Evolutionary conservation across 768 basidiomycete species (phyloP).

Genomic region (Lanmaoa pseudosensibilis): DNA sequence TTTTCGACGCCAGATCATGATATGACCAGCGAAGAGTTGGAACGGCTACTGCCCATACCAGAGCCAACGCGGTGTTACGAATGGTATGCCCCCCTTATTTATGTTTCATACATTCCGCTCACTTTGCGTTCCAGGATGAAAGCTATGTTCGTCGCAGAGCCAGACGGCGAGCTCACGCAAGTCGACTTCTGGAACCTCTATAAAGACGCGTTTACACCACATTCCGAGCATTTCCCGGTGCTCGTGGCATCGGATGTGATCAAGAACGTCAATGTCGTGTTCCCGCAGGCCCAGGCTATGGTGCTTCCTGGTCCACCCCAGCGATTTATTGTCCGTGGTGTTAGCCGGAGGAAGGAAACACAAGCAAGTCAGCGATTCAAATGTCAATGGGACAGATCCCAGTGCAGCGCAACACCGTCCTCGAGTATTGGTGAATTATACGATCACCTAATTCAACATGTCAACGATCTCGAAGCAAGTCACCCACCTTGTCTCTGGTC

Average conservation of each 20-base stretch:
- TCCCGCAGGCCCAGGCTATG: slow-evolving; percentile 85
- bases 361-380: slow-evolving; percentile 61
- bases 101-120: slow-evolving; percentile 4
- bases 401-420: slow-evolving; percentile 51
- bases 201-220: slow-evolving; percentile 73
- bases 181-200: slow-evolving; percentile 96
- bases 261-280: slow-evolving; percentile 85
- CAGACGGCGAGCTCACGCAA: slow-evolving; percentile 84
- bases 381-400: slow-evolving; percentile 73
- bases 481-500: slow-evolving; percentile 71
- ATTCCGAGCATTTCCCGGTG: slow-evolving; percentile 54
- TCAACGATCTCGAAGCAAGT: slow-evolving; percentile 43
- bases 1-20: slow-evolving; percentile 58
- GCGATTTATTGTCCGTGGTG: slow-evolving; percentile 86
- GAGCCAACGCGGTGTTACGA: slow-evolving; percentile 84
- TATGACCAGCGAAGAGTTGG: slow-evolving; percentile 68
- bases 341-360: slow-evolving; percentile 64
- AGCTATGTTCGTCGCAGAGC: slow-evolving; percentile 74
- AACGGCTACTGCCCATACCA: slow-evolving; percentile 50
- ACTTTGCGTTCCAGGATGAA: slow-evolving; percentile 71
- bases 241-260: slow-evolving; percentile 92
- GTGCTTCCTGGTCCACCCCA: slow-evolving; percentile 71
- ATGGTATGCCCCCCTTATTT: slow-evolving; percentile 50
- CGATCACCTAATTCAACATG: slow-evolving; percentile 65
- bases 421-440: slow-evolving; percentile 62